Percentiles rank a stretch among this genome's conserved stretches.
Conservation (phyloP, 1,284 basidiomycete species). For the Microbotryomycetes sp. region DNA sequence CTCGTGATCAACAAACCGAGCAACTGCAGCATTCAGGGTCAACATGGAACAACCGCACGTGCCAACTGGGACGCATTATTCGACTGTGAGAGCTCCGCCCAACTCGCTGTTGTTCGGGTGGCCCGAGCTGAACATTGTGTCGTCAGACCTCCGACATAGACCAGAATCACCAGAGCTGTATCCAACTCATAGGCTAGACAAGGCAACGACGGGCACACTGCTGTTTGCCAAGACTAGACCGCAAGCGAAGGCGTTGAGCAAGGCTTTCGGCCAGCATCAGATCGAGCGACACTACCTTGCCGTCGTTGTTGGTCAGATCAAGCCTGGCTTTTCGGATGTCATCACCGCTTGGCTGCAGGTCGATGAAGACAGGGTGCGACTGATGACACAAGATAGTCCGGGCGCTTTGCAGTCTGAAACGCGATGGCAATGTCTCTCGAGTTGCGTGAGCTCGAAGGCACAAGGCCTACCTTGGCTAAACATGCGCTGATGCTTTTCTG, state of each 20-base stretch:
- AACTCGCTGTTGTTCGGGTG: background rate
- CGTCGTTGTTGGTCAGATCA: constrained; percentile 25
- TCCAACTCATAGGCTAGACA: constrained; percentile 30
- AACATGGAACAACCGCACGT: constrained; percentile 15
- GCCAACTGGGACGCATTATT: constrained; percentile 17
- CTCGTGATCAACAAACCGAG: constrained; percentile 28
- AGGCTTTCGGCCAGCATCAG: constrained; percentile 16
- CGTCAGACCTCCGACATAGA: constrained; percentile 5
- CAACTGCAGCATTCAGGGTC: constrained; percentile 17
- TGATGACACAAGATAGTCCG: background rate
- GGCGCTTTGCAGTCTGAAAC: constrained; percentile 19
- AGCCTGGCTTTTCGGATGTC: constrained; percentile 13
- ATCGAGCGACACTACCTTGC: constrained; percentile 22
- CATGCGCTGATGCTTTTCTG: too few species aligned
- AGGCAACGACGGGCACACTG: constrained; percentile 20
- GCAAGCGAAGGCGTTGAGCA: constrained; percentile 8
- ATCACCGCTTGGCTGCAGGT: constrained; percentile 5
- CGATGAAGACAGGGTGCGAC: constrained; percentile 24
- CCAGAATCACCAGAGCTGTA: constrained; percentile 6
- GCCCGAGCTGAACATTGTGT: background rate
- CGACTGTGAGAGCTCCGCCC: constrained; percentile 4
- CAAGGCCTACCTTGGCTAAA: background rate
- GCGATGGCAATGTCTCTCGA: constrained; percentile 19
- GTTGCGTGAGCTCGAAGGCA: constrained; percentile 4
- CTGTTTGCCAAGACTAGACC: constrained; percentile 15